A percentile compares a stretch with the other conserved stretches of the same genome.
These are phyloP conservation scores for Stygiomarasmius scandens DNA, from an alignment of 1,284 basidiomycete species.

Conservation along the genomic window DNA sequence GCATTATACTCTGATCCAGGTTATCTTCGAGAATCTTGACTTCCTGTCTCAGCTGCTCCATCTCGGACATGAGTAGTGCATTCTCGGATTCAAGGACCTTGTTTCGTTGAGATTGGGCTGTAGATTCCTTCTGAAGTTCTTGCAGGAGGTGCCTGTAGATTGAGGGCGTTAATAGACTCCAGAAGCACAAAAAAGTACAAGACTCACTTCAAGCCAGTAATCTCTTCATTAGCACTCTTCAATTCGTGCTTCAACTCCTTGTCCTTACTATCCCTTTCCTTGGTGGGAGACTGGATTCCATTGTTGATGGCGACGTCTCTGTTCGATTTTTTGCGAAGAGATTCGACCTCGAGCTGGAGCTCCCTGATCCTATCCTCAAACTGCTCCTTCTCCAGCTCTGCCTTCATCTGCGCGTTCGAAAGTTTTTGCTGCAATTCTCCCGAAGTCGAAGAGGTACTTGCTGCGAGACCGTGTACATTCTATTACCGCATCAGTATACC, in stretches of 20 bases:
- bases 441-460: slow-evolving; percentile 38
- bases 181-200: not conserved
- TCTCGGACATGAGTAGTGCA: slow-evolving; percentile 70
- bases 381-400: slow-evolving; percentile 22
- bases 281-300: slow-evolving; percentile 35
- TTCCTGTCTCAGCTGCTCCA: slow-evolving; percentile 78
- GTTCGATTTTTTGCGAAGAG: slow-evolving; percentile 56
- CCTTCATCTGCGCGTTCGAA: slow-evolving; percentile 6
- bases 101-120: slow-evolving; percentile 47
- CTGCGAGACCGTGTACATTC: slow-evolving; percentile 56
- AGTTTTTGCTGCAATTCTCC: slow-evolving; percentile 29
- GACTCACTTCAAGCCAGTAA: slow-evolving; percentile 75
- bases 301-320: slow-evolving; percentile 55
- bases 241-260: slow-evolving; percentile 44
- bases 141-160: slow-evolving; percentile 88
- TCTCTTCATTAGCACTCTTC: slow-evolving; percentile 58
- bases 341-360: slow-evolving; percentile 49
- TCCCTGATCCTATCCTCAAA: slow-evolving; percentile 11
- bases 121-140: slow-evolving; percentile 76
- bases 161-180: too few species aligned
- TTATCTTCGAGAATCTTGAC: slow-evolving; percentile 75
- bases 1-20: slow-evolving; percentile 63
- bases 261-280: slow-evolving; percentile 18
- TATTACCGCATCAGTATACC: slow-evolving; percentile 34
- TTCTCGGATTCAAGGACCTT: slow-evolving; percentile 81